Evolutionary conservation across 768 basidiomycete genomes (phyloP).

Genomic region (Phanerodontia chrysosporium): DNA sequence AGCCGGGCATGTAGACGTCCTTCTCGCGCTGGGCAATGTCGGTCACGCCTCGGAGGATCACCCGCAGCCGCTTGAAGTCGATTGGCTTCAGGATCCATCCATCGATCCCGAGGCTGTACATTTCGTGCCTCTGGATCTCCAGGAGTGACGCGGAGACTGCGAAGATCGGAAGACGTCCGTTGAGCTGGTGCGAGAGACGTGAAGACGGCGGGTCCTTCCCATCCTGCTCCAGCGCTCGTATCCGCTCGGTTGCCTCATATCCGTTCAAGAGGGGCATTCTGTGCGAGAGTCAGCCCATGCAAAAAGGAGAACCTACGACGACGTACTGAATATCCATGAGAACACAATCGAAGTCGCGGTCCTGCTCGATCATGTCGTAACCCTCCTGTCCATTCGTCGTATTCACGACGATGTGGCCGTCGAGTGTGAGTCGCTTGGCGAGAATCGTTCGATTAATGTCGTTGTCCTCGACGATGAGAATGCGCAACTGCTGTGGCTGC

Average conservation of each 20-base stretch:
- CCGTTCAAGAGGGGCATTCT: slow-evolving; percentile 84
- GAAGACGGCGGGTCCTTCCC: slow-evolving; percentile 7
- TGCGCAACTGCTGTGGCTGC: slow-evolving; percentile 30
- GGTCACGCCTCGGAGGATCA: slow-evolving; percentile 55
- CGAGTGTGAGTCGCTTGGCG: slow-evolving; percentile 59
- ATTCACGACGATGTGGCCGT: slow-evolving; percentile 61
- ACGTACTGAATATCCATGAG: slow-evolving; percentile 80
- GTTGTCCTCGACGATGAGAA: slow-evolving; percentile 76
- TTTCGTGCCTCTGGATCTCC: slow-evolving; percentile 51
- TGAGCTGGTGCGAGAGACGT: slow-evolving; percentile 44
- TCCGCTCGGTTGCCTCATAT: slow-evolving; percentile 61
- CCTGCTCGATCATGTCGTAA: slow-evolving; percentile 51
- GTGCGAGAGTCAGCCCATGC: not conserved
- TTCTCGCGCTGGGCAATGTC: slow-evolving; percentile 45
- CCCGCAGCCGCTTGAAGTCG: slow-evolving; percentile 63
- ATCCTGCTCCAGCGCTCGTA: slow-evolving; percentile 54
- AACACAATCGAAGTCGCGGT: slow-evolving; percentile 63
- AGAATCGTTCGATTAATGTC: slow-evolving; percentile 70
- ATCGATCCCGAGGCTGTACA: slow-evolving; percentile 58
- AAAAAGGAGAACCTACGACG: not conserved
- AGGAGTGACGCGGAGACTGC: slow-evolving; percentile 74
- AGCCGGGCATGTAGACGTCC: slow-evolving; percentile 50
- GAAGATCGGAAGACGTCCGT: slow-evolving; percentile 73
- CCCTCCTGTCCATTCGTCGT: slow-evolving; percentile 77
- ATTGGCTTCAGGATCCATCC: slow-evolving; percentile 86